Base-by-base conservation (phyloP, 192 early-diverging fungal species). In the Ramicandelaber brevisporus region DNA sequence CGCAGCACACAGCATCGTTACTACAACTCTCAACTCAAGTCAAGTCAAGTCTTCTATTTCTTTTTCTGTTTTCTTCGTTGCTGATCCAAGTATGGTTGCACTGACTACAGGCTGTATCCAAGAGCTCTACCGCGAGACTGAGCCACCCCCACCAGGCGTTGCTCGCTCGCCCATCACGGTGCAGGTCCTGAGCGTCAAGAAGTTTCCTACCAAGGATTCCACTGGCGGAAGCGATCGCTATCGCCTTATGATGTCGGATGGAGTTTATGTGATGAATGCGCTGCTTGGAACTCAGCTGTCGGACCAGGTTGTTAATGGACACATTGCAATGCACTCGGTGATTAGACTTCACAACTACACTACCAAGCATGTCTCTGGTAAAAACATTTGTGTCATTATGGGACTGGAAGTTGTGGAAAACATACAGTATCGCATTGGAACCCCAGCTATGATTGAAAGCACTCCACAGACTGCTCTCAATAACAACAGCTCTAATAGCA, bases 211-310 rank as follows among this genome's bases (percentile, higher is more conserved):
- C n/a, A n/a, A n/a, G n/a, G n/a, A n/a, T n/a, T n/a, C n/a, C n/a
- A n/a, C n/a, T n/a, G n/a, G n/a, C n/a, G n/a, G n/a, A n/a, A n/a
- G n/a, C 17, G 23, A 26, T 14, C 43, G 55, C 4, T 50, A 48
- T 36, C 44, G 57, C n/a, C 47, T 48, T 28, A 43, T 55, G 34
- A 29, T 54, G 5, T 52, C 45, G 12, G 57, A 60, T 14, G 45
- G 57, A 20, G 43, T 41, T 25, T 33, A 40, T 17, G 41, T 38
- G 2, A 44, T 46, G 1, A 31, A 53, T 4, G 43, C 34, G 2
- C 39, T 59, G n/a, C 40, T 59, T 17, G 40, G 50, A 2, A 37
- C 22, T 18, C 44, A 44, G 20, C 20, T 59, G 29, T 30, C 38
- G 12, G 20, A 48, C 6, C 26, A 47, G 27, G 33, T 53, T 1